Percentiles rank a stretch among this genome's conserved stretches.
phyloP scores from a whole-genome alignment of 805 yeast genomes.

The Cyberlindnera mycetangii region DNA sequence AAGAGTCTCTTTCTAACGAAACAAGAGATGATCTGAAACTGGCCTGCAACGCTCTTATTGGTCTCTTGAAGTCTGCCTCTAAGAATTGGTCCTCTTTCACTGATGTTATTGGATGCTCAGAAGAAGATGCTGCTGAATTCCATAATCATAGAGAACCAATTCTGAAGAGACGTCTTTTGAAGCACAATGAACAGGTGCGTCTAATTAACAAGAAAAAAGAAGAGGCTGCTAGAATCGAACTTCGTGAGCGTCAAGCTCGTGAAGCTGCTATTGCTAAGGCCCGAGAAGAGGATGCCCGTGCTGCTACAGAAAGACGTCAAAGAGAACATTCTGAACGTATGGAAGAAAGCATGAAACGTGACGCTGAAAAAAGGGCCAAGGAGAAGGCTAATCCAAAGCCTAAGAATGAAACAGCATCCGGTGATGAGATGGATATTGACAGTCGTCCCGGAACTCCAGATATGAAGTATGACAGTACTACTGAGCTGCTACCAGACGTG shows the following conservation, averaged over 20 bases:
- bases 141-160: constrained; percentile 10
- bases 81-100: constrained; percentile 48
- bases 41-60: constrained; percentile 69
- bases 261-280: constrained; percentile 1
- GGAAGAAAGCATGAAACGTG: constrained; percentile 3
- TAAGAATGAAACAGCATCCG: background rate
- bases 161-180: constrained; percentile 14
- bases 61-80: constrained; percentile 56
- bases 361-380: background rate
- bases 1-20: constrained; percentile 49
- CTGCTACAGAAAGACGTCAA: constrained; percentile 6
- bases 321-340: constrained; percentile 5
- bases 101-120: constrained; percentile 54
- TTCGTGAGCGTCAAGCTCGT: constrained; percentile 4
- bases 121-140: constrained; percentile 37
- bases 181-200: constrained; percentile 18
- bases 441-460: background rate
- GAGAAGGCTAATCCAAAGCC: constrained; percentile 1
- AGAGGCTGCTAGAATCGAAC: constrained; percentile 13
- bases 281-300: background rate
- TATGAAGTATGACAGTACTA: background rate
- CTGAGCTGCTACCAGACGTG: background rate
- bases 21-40: constrained; percentile 76
- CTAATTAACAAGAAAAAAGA: constrained; percentile 11
- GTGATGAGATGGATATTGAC: constrained; percentile 3